Evolutionary conservation across 2,329 filamentous ascomycete species (phyloP), one percentile per base, ranked within the genome.

Genomic region (Talaromyces rugulosus): DNA sequence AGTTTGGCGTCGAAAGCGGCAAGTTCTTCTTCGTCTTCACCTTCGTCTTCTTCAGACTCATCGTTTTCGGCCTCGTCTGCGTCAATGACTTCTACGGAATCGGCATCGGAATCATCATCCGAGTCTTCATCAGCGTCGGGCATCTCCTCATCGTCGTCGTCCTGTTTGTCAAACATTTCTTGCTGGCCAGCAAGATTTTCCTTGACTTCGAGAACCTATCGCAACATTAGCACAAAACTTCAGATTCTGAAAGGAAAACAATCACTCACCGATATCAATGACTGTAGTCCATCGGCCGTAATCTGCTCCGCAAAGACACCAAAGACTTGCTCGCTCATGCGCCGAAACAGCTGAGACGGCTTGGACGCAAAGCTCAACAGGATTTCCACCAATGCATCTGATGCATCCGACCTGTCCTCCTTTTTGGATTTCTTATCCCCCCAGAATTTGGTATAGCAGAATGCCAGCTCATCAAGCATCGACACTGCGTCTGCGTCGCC

Each of bases 271-370:
- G 77, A 75, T 44, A 82, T 79, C 71, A 88, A 74, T 12, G 84
- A 85, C 62, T 89, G 84, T 60, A 98, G 77, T 0, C 91, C 91
- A 61, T 89, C 85, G 5, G 83, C 80, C 0, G 89, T 92, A 63
- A 98, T 84, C 60, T 91, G 85, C 14, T 85, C 78, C 3, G 91
- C 89, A 72, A 96, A 96, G 1, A 89, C 87, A 28, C 88, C 85
- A 72, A 98, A 98, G 0, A 96, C 92, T 70, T 95, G 90, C 71
- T 94, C 88, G 5, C 92, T 91, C 59, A 96, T 88, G 68, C 93
- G 91, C 33, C 92, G 87, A 80, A 96, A 90, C 58, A 98, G 81
- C 9, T 88, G 86, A 1, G 93, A 96, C 3, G 89, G 90, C 64
- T 92, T 91, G 0, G 92, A 91, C 2, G 96, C 85, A 78, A 98